Evolutionary conservation across 306 rosid species (phyloP), one percentile per base, ranked within the genome.

Genomic region (Pachyrhizus erosus): DNA sequence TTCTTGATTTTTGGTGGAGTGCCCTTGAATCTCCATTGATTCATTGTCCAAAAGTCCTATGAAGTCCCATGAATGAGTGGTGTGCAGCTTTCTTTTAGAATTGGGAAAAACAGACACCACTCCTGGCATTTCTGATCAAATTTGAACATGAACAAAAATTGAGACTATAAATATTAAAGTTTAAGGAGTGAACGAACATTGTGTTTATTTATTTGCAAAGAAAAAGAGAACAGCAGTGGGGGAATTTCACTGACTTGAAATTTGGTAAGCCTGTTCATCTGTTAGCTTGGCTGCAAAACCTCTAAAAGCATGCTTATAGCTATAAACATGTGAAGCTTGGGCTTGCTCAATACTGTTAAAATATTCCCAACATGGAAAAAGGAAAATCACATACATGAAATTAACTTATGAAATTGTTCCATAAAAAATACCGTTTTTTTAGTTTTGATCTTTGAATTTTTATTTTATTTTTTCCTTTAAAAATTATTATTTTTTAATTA

Each of bases 31-130:
- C 88, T 87, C 89, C 92, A 91, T 80, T 24, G 81, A 84, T 76
- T 91, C 86, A 5, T 89, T 86, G 12, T 82, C 82, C 86, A 62
- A 13, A 85, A 92, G 93, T 66, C 97, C 97, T 88, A 92, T 91
- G 81, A 92, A 92, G 78, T 88, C 89, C 94, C 97, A 92, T 27
- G 94, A 92, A 86, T 92, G 97, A 58, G 97, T 92, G 26, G 94
- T 92, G 83, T 92, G 94, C 57, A 92, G 68, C 42, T 54, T 88
- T 83, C 97, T 91, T 81, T 88, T 92, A 8, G 77, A 68, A 83
- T 91, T 92, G 31, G 93, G 97, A 78, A 92, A 91, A 57, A 91
- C 97, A 64, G 94, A 92, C 76, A 92, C 88, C 55, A 92, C 97
- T 57, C 91, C 92, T 0, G 87, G 75, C 88, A 92, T 92, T 81